Percentiles rank a stretch among this genome's conserved stretches.
Evolutionary conservation across 176 grass and related monocot genomes (phyloP).

Genomic region (Ensete ventricosum): DNA sequence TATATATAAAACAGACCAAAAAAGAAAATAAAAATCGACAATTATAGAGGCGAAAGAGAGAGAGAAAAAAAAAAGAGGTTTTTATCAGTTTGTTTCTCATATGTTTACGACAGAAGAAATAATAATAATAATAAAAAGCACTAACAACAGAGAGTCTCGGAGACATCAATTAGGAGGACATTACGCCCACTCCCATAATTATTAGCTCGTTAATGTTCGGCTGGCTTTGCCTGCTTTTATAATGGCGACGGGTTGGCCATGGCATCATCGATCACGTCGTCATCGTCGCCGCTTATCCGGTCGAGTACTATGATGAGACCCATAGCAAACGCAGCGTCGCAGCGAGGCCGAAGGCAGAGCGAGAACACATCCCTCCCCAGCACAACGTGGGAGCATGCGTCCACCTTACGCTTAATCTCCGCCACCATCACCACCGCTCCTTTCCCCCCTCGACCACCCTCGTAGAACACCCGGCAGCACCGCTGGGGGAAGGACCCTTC

Average conservation of each 20-base stretch:
- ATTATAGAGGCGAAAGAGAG: no score
- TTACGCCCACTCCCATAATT: no score
- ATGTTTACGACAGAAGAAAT: no score
- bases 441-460: neutral
- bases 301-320: conserved; percentile 83
- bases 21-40: no score
- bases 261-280: conserved; percentile 25
- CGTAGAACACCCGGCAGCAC: conserved; percentile 48
- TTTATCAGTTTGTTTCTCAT: no score
- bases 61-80: no score
- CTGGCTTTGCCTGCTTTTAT: neutral
- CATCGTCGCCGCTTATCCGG: conserved; percentile 48
- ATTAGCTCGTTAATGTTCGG: neutral
- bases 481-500: conserved; percentile 74
- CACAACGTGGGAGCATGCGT: conserved; percentile 56
- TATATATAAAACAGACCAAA: no score
- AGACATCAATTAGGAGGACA: no score
- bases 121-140: no score
- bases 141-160: no score
- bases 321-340: conserved; percentile 82
- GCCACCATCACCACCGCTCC: conserved; percentile 41
- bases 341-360: conserved; percentile 48
- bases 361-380: conserved; percentile 75
- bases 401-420: conserved; percentile 76
- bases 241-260: neutral